Evolutionary conservation across 192 early-diverging fungal genomes (phyloP), one percentile per base, ranked within the genome.

Genomic region (Backusella macrospora): DNA sequence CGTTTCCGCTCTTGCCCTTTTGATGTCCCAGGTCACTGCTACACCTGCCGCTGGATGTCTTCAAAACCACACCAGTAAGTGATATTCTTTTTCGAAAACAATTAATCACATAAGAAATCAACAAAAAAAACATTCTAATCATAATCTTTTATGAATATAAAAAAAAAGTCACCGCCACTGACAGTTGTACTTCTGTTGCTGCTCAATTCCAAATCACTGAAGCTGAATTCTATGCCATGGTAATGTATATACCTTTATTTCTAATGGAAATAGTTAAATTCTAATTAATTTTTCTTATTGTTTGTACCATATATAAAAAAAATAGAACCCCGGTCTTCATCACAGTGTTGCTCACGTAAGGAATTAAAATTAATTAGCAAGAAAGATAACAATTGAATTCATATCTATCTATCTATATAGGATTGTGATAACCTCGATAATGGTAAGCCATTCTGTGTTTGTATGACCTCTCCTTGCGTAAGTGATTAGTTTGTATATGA

Each of bases 381-480:
- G 10, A 68, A 44, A 68, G 42, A 7, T 3, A 15, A 9, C 18
- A 14, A 68, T 29, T 13, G 6, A 16, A 12, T 42, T 18, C 3
- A 21, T 45, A 5, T 40, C 3, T 67, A 12, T 0, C n/a, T n/a
- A n/a, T n/a, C n/a, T n/a, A 26, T 26, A 47, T 68, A 68, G 66
- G 66, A 68, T 16, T 68, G 66, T 46, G 66, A 68, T 68, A 68
- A 68, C 15, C 42, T 68, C 13, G 66, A 68, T 46, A 68, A 12
- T 15, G 66, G 66, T 2, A 68, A 45, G 43, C 66, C 42, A 68
- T 68, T 29, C 43, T 68, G 66, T 46, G 43, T 68, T 13, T 68
- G 66, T 26, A 68, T 68, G 66, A 68, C 7, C 16, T 46, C 44
- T 37, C 66, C 66, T 46, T 68, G 66, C 15, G 66, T 68, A 68